Percentiles rank a stretch among this genome's conserved stretches.
Evolutionary conservation across 2,329 filamentous ascomycete genomes (phyloP).

Genomic region (Onygenales sp.): DNA sequence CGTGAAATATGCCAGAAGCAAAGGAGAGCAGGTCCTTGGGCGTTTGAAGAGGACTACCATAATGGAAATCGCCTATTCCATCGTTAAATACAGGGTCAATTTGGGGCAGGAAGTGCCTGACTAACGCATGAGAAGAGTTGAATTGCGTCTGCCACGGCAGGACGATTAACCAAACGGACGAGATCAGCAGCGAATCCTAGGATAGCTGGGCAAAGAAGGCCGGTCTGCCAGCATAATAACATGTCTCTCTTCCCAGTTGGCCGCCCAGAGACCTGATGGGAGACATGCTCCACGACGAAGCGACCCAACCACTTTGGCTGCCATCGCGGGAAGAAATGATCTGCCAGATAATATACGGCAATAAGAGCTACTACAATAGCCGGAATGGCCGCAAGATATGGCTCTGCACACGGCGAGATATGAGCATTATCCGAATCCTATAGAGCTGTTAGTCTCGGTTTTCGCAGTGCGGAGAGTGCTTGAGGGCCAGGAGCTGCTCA

Average conservation of each 20-base stretch:
- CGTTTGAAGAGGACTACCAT: slow-evolving; percentile 28
- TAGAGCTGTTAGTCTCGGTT: slow-evolving; percentile 8
- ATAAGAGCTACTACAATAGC: slow-evolving; percentile 18
- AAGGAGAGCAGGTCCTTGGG: slow-evolving; percentile 33
- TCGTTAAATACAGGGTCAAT: slow-evolving; percentile 2
- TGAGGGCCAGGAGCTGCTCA: not conserved
- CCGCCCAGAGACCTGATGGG: slow-evolving; percentile 17
- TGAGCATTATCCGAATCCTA: slow-evolving; percentile 29
- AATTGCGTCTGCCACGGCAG: slow-evolving; percentile 13
- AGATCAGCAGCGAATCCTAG: slow-evolving; percentile 26
- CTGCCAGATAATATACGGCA: slow-evolving; percentile 20
- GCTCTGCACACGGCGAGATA: slow-evolving; percentile 25
- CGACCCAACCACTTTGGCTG: slow-evolving; percentile 43
- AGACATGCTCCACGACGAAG: slow-evolving; percentile 39
- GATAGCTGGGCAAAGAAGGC: slow-evolving; percentile 30
- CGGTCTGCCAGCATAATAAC: slow-evolving; percentile 24
- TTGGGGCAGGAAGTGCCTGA: slow-evolving; percentile 10
- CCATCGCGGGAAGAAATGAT: slow-evolving; percentile 14
- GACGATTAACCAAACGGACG: slow-evolving; percentile 17
- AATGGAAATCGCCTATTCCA: slow-evolving; percentile 23
- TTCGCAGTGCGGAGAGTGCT: not conserved
- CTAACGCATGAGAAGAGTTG: slow-evolving; percentile 31
- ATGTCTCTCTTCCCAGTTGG: slow-evolving; percentile 22
- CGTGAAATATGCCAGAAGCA: slow-evolving; percentile 27
- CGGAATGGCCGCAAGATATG: slow-evolving; percentile 24